phyloP scores from a whole-genome alignment of 2,329 filamentous ascomycete species.

The Periconia sp. region DNA sequence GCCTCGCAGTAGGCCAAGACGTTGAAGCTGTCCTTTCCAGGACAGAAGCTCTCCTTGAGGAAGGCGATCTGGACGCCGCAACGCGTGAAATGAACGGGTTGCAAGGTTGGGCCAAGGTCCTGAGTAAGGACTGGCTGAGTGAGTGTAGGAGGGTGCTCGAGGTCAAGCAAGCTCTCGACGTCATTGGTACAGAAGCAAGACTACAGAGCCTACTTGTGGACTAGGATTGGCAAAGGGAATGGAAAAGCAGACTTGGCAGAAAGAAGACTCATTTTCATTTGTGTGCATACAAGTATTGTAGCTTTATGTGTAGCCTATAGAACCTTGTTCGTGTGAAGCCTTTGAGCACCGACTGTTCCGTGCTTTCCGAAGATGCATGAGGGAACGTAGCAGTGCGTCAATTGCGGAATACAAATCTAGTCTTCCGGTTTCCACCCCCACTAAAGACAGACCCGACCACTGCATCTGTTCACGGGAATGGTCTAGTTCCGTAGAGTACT shows the following conservation, averaged over 20 bases:
- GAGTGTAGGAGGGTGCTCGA: slow-evolving; percentile 93
- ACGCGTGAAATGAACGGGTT: slow-evolving; percentile 95
- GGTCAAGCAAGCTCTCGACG: slow-evolving; percentile 94
- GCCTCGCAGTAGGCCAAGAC: slow-evolving; percentile 78
- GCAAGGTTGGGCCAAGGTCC: slow-evolving; percentile 91
- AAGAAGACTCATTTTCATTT: slow-evolving; percentile 7
- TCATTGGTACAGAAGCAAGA: slow-evolving; percentile 88
- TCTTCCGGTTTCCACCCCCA: too few relatives aligned
- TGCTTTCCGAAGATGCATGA: not conserved
- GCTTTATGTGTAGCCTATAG: slow-evolving; percentile 17
- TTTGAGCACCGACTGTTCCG: not conserved
- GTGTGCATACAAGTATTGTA: slow-evolving; percentile 14
- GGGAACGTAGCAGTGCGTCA: too few relatives aligned
- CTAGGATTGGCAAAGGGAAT: slow-evolving; percentile 44
- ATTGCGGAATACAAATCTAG: too few relatives aligned
- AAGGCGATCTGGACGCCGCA: slow-evolving; percentile 89
- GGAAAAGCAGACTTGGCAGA: not conserved
- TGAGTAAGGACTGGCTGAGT: slow-evolving; percentile 91
- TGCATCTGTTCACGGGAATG: too few relatives aligned
- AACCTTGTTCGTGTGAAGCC: slow-evolving; percentile 6
- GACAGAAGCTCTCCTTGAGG: slow-evolving; percentile 88
- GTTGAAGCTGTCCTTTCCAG: slow-evolving; percentile 92
- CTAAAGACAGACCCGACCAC: too few relatives aligned
- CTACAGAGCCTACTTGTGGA: slow-evolving; percentile 87
- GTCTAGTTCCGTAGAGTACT: too few relatives aligned